Evolutionary conservation across 192 early-diverging fungal genomes (phyloP), one percentile per base, ranked within the genome.

Genomic region (Geranomyces variabilis): DNA sequence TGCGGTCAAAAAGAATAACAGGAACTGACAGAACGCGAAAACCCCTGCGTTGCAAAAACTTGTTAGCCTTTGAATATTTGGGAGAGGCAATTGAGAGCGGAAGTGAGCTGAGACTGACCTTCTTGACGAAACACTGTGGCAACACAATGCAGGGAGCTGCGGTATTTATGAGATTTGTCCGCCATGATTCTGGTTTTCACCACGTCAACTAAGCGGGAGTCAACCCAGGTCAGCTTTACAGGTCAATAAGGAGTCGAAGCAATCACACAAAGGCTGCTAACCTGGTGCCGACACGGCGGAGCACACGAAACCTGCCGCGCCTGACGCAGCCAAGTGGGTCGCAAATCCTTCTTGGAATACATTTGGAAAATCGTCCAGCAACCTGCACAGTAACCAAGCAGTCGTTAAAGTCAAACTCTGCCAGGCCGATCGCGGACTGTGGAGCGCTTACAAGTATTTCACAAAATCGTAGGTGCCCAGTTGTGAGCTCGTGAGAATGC

Each of bases 401-500:
- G n/a, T n/a, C n/a, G n/a, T n/a, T n/a, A n/a, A n/a, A n/a, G n/a
- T n/a, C n/a, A n/a, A n/a, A n/a, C n/a, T n/a, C n/a, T n/a, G n/a
- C n/a, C n/a, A n/a, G n/a, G n/a, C n/a, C n/a, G n/a, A n/a, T n/a
- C n/a, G n/a, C n/a, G n/a, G n/a, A n/a, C n/a, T 41, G 36, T 3
- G 36, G 10, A 41, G 36, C 36, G 26, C 51, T 55, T 14, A 55
- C 51, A 55, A 15, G 31, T 60, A 29, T 29, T 60, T 60, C 28
- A 34, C 31, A 17, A 7, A 1, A 34, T 60, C 58, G 58, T 60
- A 60, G 31, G 28, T 60, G 17, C 28, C 58, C 8, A 79, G 63
- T 63, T 80, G 79, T 8, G 79, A 33, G 24, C 43, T 71, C 28
- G 79, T 80, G 29, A 80, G 62, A 9, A 80, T 41, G 17, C 75